These are phyloP conservation scores for Rubroboletus satanas DNA, from an alignment of 768 basidiomycete genomes.

Conservation along the genomic window DNA sequence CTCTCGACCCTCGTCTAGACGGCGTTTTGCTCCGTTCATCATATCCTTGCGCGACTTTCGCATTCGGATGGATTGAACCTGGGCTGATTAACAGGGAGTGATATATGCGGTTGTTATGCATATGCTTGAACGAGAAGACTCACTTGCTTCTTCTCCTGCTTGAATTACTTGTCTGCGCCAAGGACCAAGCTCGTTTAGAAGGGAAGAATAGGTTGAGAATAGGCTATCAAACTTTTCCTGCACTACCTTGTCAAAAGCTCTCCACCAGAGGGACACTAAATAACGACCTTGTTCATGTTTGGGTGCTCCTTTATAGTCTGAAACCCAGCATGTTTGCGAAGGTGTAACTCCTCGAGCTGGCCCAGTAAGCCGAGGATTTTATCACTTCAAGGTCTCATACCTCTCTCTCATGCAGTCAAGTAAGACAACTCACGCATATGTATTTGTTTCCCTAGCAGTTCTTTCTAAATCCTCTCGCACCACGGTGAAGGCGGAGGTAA, in stretches of 20 bases:
- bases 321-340: conserved; percentile 7
- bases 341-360: conserved; percentile 23
- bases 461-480: conserved; percentile 10
- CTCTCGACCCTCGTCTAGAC: conserved; percentile 37
- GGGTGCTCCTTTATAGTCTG: conserved; percentile 7
- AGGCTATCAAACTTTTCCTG: conserved; percentile 25
- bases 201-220: conserved; percentile 20
- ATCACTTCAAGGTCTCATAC: conserved; percentile 15
- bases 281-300: conserved; percentile 15
- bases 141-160: conserved; percentile 33
- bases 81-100: conserved; percentile 22
- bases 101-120: conserved; percentile 3
- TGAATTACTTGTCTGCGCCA: conserved; percentile 30
- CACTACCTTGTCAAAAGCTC: conserved; percentile 5
- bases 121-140: conserved; percentile 9
- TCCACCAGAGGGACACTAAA: neutral
- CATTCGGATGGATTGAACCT: conserved; percentile 30
- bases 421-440: conserved; percentile 23
- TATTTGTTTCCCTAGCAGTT: conserved; percentile 25
- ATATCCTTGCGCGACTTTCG: conserved; percentile 34
- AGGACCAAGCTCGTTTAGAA: conserved; percentile 33
- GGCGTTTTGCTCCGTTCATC: conserved; percentile 31
- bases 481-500: conserved; percentile 16
- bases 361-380: conserved; percentile 14
- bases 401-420: neutral